Conservation (phyloP, 2,329 filamentous ascomycete species). For the Talaromyces piceae region DNA sequence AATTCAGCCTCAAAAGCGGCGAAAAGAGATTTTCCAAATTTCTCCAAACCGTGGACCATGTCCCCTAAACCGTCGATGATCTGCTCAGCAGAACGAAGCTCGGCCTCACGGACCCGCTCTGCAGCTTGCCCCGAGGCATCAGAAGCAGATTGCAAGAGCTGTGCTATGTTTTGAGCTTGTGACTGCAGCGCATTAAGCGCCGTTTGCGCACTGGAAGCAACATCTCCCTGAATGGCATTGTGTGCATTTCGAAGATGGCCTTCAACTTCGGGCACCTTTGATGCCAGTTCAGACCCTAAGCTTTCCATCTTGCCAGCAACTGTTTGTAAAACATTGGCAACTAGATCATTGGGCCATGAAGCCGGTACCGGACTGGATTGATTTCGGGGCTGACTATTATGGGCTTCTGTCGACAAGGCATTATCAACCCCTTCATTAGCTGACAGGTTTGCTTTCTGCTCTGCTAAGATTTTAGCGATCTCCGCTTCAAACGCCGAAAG, state of each 20-base stretch:
- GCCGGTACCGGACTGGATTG: slow-evolving; percentile 10
- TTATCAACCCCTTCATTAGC: neutral
- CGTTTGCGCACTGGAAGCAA: slow-evolving; percentile 28
- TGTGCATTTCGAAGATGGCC: slow-evolving; percentile 29
- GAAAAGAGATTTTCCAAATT: slow-evolving; percentile 32
- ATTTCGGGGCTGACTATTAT: too few relatives aligned
- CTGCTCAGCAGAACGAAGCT: slow-evolving; percentile 30
- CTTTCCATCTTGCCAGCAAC: slow-evolving; percentile 28
- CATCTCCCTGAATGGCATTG: slow-evolving; percentile 27
- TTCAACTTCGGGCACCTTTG: slow-evolving; percentile 32
- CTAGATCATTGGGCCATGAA: slow-evolving; percentile 22
- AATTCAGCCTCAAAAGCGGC: slow-evolving; percentile 31
- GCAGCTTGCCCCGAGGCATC: slow-evolving; percentile 27
- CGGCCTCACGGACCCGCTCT: slow-evolving; percentile 28
- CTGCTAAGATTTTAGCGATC: slow-evolving; percentile 27
- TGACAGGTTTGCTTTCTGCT: neutral
- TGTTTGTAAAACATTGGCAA: slow-evolving; percentile 27
- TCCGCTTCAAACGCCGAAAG: slow-evolving; percentile 35
- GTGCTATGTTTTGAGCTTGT: slow-evolving; percentile 29
- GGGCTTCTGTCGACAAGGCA: slow-evolving; percentile 6
- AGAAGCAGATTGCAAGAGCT: slow-evolving; percentile 31
- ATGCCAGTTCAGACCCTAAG: slow-evolving; percentile 29
- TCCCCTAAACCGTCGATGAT: slow-evolving; percentile 31
- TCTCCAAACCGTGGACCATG: slow-evolving; percentile 35
- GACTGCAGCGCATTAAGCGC: slow-evolving; percentile 30